Percentiles rank a stretch among this genome's conserved stretches.
Conservation (phyloP, 176 grass and related monocot genomes). For the Musa acuminata region DNA sequence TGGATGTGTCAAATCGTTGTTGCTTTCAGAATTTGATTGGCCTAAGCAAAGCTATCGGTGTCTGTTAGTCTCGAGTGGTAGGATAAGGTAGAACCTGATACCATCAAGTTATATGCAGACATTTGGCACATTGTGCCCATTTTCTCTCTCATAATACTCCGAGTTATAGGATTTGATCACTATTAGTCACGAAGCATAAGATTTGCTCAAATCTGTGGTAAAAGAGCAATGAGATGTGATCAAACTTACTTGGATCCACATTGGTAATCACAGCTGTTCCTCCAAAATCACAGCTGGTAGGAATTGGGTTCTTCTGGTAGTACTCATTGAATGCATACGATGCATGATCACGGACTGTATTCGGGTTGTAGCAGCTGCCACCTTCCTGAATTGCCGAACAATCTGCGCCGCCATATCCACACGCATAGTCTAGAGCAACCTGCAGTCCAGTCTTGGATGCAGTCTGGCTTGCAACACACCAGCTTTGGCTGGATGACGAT, state of each 20-base stretch:
- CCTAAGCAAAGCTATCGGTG: no score
- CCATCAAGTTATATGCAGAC: no score
- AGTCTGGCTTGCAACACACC: slow-evolving; percentile 69
- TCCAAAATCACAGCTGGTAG: slow-evolving; percentile 69
- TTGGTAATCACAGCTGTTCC: slow-evolving; percentile 58
- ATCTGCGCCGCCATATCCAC: slow-evolving; percentile 58
- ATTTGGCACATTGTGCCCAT: no score
- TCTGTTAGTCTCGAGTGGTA: no score
- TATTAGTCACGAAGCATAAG: no score
- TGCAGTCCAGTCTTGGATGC: slow-evolving; percentile 46
- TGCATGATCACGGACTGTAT: slow-evolving; percentile 65
- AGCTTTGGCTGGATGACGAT: slow-evolving; percentile 26
- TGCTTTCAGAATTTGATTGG: no score
- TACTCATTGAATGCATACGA: slow-evolving; percentile 90
- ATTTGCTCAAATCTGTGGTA: no score
- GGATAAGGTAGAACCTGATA: no score
- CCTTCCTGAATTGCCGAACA: slow-evolving; percentile 55
- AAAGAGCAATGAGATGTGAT: no score
- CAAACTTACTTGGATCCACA: slow-evolving; percentile 65
- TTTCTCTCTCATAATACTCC: no score
- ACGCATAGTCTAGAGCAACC: slow-evolving; percentile 78
- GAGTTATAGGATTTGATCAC: no score
- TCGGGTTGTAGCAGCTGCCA: slow-evolving; percentile 63
- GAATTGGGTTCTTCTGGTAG: slow-evolving; percentile 62
- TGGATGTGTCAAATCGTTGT: no score